A percentile compares a stretch with the other conserved stretches of the same genome.
Evolutionary conservation across 139 green algal genomes (phyloP).

Genomic region (Coelastrella sp.): DNA sequence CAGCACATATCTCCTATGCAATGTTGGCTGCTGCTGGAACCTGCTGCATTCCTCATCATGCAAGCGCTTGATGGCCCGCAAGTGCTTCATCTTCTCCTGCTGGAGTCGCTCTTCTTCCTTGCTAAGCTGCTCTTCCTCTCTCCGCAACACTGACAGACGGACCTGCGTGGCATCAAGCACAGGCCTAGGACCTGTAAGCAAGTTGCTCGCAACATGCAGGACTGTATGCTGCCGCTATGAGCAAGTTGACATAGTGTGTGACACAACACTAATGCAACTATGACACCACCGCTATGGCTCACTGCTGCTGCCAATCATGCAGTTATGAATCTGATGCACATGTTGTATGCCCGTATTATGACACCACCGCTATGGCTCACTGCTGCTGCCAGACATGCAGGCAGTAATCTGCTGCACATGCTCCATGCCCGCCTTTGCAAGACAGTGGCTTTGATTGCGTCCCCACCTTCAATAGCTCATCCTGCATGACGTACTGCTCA

Average conservation of each 20-base stretch:
- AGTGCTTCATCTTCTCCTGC: constrained; percentile 79
- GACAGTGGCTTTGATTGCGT: not conserved
- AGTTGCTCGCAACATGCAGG: not conserved
- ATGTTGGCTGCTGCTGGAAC: constrained; percentile 71
- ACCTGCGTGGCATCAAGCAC: constrained; percentile 55
- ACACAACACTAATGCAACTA: no score
- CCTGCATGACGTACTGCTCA: constrained; percentile 74
- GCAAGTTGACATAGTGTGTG: not conserved
- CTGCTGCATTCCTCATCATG: constrained; percentile 85
- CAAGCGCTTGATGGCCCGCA: constrained; percentile 73
- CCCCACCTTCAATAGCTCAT: constrained; percentile 87
- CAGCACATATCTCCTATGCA: constrained; percentile 89
- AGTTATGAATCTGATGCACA: no score
- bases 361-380: no score
- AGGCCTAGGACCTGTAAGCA: not conserved
- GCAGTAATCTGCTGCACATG: no score
- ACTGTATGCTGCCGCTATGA: not conserved
- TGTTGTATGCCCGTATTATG: no score
- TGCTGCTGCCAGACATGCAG: no score
- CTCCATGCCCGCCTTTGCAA: no score
- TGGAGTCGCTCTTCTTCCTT: constrained; percentile 82
- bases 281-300: no score
- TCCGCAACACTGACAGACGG: constrained; percentile 76
- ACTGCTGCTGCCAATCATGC: no score
- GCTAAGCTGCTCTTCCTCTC: constrained; percentile 83